Evolutionary conservation across 108 stramenopile species (phyloP), one percentile per base, ranked within the genome.

Genomic region (Cyclostephanos invisitatus): DNA sequence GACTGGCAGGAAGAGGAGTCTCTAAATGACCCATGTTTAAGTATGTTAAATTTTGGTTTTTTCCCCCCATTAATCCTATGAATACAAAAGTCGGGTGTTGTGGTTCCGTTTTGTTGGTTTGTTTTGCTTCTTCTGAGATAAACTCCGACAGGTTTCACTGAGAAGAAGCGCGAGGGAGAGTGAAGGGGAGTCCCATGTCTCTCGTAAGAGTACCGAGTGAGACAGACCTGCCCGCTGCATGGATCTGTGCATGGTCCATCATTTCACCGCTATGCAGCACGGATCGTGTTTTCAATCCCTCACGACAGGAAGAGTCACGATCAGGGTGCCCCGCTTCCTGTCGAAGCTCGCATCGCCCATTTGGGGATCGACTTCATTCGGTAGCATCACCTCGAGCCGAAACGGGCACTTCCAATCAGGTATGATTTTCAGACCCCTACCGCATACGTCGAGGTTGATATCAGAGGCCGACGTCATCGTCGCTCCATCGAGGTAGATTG

Each of bases 271-370:
- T 14, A 40, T n/a, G 40, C 10, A 11, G 1, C 10, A 40, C 40
- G 10, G 40, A 40, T 0, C 4, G 7, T 0, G 44, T 15, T 15
- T 0, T 46, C 44, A 15, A 46, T 11, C 44, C 44, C 17, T 17
- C 47, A 47, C 49, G 3, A 77, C 62, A 3, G 76, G 76, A 46
- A 77, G 64, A 12, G 53, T 70, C 27, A 77, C 68, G 17, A 70
- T 65, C 44, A 78, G 36, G 8, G 42, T 72, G 8, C 35, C 28
- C 44, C 61, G 42, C 36, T 67, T 44, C 18, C 29, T 71, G 15
- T 78, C 60, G 21, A 72, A 78, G 21, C 35, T 66, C 28, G 77
- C 77, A 27, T 60, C 59, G 17, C 77, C 77, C 25, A 62, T 67
- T 18, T 61, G 15, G 32, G 50, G 46, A 49, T 60, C 54, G 47